Evolutionary conservation across 495 filamentous ascomycete genomes (phyloP).

Genomic region (Talaromyces thailandensis): DNA sequence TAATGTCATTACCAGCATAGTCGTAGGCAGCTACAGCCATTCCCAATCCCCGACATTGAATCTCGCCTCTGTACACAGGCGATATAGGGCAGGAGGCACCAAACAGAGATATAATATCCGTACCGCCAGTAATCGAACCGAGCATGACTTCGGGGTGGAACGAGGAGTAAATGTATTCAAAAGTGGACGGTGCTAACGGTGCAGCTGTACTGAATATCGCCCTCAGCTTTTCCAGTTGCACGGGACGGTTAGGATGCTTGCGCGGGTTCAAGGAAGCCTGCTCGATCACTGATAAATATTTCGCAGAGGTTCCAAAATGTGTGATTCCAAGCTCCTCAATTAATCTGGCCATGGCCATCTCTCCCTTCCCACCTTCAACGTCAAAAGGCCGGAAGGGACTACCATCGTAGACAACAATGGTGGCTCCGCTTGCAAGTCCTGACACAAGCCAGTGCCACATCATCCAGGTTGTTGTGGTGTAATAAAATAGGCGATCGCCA

Average conservation of each 20-base stretch:
- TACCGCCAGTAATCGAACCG: constrained; percentile 80
- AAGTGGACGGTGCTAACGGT: constrained; percentile 85
- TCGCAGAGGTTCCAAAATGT: constrained; percentile 87
- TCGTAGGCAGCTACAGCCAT: constrained; percentile 83
- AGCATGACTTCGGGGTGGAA: constrained; percentile 71
- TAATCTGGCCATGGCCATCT: constrained; percentile 60
- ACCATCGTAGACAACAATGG: constrained; percentile 80
- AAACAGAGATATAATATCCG: constrained; percentile 91
- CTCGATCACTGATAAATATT: constrained; percentile 87
- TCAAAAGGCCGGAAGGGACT: constrained; percentile 69
- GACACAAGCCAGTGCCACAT: constrained; percentile 97
- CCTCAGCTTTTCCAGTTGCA: constrained; percentile 47
- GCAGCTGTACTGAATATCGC: constrained; percentile 93
- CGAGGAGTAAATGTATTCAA: constrained; percentile 74
- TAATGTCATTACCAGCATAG: constrained; percentile 42
- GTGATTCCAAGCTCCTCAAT: constrained; percentile 68
- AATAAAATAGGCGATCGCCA: constrained; percentile 66
- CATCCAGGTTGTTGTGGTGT: constrained; percentile 90
- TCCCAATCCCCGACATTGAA: constrained; percentile 82
- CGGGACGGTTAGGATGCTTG: constrained; percentile 32
- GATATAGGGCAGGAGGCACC: constrained; percentile 75
- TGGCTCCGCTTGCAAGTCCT: constrained; percentile 67
- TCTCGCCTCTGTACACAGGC: constrained; percentile 82
- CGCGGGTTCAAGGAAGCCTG: constrained; percentile 63
- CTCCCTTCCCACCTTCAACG: constrained; percentile 39